These are phyloP conservation scores for Phalaenopsis aphrodite DNA, from an alignment of 106 monocot species.

Conservation along the genomic window DNA sequence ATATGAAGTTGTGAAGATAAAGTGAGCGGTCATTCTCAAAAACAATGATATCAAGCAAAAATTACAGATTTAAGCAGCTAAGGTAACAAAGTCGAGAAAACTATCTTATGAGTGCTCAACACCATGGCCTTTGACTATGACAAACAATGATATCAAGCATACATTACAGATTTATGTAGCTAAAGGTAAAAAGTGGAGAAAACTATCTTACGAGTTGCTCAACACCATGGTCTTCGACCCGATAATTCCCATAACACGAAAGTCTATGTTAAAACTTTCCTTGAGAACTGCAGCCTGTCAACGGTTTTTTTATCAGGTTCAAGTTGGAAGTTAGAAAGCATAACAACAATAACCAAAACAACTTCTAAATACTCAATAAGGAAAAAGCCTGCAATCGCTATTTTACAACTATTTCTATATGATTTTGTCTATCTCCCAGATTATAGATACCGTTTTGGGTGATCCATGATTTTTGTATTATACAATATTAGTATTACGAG, in stretches of 20 bases:
- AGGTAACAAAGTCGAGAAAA: conserved; percentile 2
- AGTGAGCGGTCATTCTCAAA: background rate
- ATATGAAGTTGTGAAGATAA: background rate
- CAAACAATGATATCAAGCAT: background rate
- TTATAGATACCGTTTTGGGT: too few relatives aligned
- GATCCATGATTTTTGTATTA: too few relatives aligned
- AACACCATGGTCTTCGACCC: conserved; percentile 77
- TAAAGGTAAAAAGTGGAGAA: background rate
- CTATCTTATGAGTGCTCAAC: conserved; percentile 69
- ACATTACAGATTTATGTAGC: background rate
- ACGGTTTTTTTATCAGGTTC: conserved; percentile 5
- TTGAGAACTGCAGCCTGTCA: conserved; percentile 81
- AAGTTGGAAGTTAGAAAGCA: background rate
- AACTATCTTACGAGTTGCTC: conserved; percentile 69
- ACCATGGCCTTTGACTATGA: conserved; percentile 41
- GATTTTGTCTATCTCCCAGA: too few relatives aligned
- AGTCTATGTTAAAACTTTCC: conserved; percentile 89
- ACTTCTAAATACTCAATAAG: background rate
- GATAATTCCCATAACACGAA: conserved; percentile 96
- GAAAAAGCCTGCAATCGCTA: background rate
- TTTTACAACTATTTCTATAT: background rate
- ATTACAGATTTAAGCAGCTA: background rate
- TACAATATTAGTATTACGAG: too few relatives aligned
- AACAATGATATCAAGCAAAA: background rate
- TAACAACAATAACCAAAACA: background rate